Conservation (phyloP, 345 rosid species). For the Gossypium ekmanianum region DNA sequence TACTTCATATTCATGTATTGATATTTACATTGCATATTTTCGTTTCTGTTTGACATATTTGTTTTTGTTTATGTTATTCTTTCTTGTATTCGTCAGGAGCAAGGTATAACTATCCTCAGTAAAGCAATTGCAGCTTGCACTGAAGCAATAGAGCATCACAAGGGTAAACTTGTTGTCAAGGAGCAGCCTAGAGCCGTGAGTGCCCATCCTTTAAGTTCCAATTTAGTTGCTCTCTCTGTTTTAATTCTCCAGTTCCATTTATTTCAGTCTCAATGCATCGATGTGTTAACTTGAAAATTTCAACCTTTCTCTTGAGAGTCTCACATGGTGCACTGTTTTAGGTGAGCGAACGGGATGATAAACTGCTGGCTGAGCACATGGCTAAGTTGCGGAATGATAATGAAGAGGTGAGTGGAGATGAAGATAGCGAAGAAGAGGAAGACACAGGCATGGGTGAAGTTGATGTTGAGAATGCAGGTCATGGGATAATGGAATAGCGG, state of each 20-base stretch:
- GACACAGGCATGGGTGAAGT: slow-evolving; percentile 92
- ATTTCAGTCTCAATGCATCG: not conserved
- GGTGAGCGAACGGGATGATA: slow-evolving; percentile 99
- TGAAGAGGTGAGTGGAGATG: slow-evolving; percentile 90
- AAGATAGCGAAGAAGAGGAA: slow-evolving; percentile 95
- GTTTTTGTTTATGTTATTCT: not conserved
- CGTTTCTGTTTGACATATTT: not conserved
- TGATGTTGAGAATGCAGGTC: slow-evolving; percentile 54
- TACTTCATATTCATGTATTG: not conserved
- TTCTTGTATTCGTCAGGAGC: slow-evolving; percentile 53
- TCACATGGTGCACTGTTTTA: slow-evolving; percentile 25
- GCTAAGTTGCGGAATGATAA: slow-evolving; percentile 70
- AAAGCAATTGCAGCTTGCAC: slow-evolving; percentile 80
- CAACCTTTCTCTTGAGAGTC: not conserved
- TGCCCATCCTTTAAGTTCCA: slow-evolving; percentile 11
- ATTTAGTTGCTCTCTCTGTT: not conserved
- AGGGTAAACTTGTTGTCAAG: slow-evolving; percentile 83
- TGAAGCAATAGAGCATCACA: slow-evolving; percentile 72
- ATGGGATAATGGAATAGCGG: slow-evolving; percentile 56
- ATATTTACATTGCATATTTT: not conserved
- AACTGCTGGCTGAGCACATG: slow-evolving; percentile 93
- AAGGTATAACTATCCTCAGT: slow-evolving; percentile 75
- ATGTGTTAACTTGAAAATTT: not conserved
- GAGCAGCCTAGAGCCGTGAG: slow-evolving; percentile 95
- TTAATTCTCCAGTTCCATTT: not conserved